phyloP scores from a whole-genome alignment of 306 rosid genomes.

The Geum urbanum region DNA sequence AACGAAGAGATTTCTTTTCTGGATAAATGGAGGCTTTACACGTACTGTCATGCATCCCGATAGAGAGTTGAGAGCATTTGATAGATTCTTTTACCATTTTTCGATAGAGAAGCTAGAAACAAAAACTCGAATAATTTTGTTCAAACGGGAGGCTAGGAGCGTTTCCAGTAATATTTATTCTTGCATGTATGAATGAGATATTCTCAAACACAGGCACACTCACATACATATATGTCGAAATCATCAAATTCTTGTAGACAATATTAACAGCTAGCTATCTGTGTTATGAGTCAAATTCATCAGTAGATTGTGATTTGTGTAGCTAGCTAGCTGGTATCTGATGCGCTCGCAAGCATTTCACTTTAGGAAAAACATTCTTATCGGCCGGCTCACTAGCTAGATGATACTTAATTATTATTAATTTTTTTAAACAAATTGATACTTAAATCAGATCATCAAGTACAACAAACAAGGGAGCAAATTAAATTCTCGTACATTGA shows the following conservation, averaged over 20 bases:
- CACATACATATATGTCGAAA: not conserved
- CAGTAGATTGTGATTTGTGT: too few species aligned
- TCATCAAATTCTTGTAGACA: not conserved
- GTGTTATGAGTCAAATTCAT: too few species aligned
- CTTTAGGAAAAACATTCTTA: not conserved
- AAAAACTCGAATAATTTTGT: not conserved
- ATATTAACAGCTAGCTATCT: not conserved
- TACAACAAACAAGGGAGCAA: not conserved
- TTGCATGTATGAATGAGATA: not conserved
- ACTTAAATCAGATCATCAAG: not conserved
- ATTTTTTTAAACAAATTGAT: too few species aligned
- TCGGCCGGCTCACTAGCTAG: too few species aligned
- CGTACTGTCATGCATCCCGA: not conserved
- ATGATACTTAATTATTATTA: too few species aligned
- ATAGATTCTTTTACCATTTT: conserved; percentile 12
- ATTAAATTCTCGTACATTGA: not conserved
- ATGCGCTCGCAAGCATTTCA: not conserved
- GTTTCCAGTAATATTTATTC: not conserved
- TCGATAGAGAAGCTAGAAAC: not conserved
- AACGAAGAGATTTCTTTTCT: not conserved
- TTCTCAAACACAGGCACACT: too few species aligned
- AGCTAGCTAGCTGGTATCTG: not conserved
- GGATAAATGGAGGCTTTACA: not conserved
- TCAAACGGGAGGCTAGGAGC: not conserved
- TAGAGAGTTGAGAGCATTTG: not conserved